These are phyloP conservation scores for Rhinocladiella mackenziei DNA, from an alignment of 2,329 filamentous ascomycete genomes.

Conservation along the genomic window DNA sequence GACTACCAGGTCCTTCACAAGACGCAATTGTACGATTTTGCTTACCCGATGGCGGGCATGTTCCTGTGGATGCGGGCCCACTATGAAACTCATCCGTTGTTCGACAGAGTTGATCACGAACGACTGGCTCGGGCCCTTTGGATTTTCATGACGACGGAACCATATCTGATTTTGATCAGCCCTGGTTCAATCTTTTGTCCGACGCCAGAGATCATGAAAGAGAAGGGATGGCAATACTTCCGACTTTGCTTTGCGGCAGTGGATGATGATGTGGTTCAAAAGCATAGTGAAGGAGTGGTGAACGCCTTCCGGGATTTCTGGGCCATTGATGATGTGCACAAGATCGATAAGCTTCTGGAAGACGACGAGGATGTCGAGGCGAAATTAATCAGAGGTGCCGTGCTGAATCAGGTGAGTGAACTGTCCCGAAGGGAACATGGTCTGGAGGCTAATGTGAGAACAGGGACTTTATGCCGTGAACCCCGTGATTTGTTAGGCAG, in stretches of 20 bases:
- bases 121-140: constrained; percentile 64
- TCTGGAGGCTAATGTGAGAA: not conserved
- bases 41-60: constrained; percentile 83
- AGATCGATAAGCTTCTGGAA: constrained; percentile 59
- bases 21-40: constrained; percentile 68
- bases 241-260: constrained; percentile 83
- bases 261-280: constrained; percentile 63
- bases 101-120: constrained; percentile 49
- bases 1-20: constrained; percentile 76
- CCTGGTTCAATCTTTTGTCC: constrained; percentile 73
- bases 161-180: constrained; percentile 64
- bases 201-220: constrained; percentile 54
- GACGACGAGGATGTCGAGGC: constrained; percentile 34
- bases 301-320: constrained; percentile 71
- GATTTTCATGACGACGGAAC: constrained; percentile 65
- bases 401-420: constrained; percentile 20
- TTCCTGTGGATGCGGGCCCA: constrained; percentile 78
- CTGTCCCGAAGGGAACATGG: too few relatives aligned
- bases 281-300: constrained; percentile 61
- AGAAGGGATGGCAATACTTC: constrained; percentile 66
- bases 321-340: constrained; percentile 63
- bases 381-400: constrained; percentile 4
- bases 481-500: constrained; percentile 16
- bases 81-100: constrained; percentile 60
- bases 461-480: constrained; percentile 18